Base-by-base conservation (phyloP, 768 basidiomycete genomes). In the Tubosaeta sp. region DNA sequence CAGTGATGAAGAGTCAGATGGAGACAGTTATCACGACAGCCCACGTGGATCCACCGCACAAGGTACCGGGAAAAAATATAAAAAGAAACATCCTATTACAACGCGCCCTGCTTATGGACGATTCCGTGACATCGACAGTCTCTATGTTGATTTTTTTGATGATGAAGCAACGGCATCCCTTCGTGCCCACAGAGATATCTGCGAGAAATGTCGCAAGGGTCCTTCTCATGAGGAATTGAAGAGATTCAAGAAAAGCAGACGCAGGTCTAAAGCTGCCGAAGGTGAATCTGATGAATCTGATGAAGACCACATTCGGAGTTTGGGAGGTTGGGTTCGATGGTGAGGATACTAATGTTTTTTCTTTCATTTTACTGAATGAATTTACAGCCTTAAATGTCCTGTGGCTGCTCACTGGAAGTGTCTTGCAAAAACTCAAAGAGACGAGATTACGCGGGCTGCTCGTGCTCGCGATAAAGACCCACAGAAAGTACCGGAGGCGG, bases 281-380 rank as follows among this genome's bases (percentile, higher is more conserved):
- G 76, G 77, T 38, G 85, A 82, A 46, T 50, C 57, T 4, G 61
- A 68, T 10, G 81, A 79, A 1, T 1, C 1, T 17, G 83, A 85
- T 39, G 71, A 76, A 34, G 79, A 81, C 34, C 72, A 70, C 44
- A 69, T 82, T 10, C 69, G 55, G 12, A 64, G 66, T 7, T 70
- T 86, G 43, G 91, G 91, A 12, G 91, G 91, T 26, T 94, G 91
- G 91, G 82, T 92, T 56, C 78, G 82, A 70, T 94, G 91, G 89
- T 89, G 65, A 51, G 78, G 26, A 70, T 41, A 31, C 46, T n/a
- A n/a, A 34, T 0, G 1, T 1, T 34, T 39, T 29, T 41, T 52
- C 41, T 43, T 41, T 48, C 39, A 31, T 37, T 16, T 34, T 53
- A 38, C 44, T 65, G 9, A 66, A 9, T 38, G 3, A 22, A 46